Evolutionary conservation across 257 asterid species (phyloP).

Genomic region (Solanum megistacrolobum): DNA sequence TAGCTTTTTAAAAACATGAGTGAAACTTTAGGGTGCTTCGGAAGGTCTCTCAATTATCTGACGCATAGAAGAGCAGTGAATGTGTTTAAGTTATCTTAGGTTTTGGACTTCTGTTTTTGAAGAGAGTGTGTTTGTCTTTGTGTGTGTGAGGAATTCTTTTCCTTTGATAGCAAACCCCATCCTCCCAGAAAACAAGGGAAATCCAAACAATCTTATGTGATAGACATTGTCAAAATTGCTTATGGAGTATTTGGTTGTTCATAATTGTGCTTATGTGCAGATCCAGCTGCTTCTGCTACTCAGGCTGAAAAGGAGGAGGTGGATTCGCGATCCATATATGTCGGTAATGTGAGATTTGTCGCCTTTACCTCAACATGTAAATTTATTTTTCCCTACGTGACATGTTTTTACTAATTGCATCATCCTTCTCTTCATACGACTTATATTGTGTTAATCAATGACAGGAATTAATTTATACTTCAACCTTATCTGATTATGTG

Average conservation of each 20-base stretch:
- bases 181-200: not conserved
- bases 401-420: not conserved
- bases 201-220: not conserved
- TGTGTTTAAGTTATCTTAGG: not conserved
- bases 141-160: not conserved
- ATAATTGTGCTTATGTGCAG: slow-evolving; percentile 16
- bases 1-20: not conserved
- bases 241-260: not conserved
- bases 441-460: not conserved
- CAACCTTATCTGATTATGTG: not conserved
- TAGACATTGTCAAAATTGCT: not conserved
- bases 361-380: slow-evolving; percentile 7
- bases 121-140: not conserved
- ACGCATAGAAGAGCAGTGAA: not conserved
- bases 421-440: not conserved
- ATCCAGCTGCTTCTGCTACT: slow-evolving; percentile 37
- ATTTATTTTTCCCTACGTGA: not conserved
- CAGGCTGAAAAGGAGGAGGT: slow-evolving; percentile 87
- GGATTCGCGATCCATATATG: slow-evolving; percentile 79
- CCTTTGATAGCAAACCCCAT: not conserved
- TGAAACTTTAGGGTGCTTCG: not conserved
- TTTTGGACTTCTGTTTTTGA: not conserved
- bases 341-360: slow-evolving; percentile 71
- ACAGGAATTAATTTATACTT: not conserved
- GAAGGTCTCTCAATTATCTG: not conserved